Evolutionary conservation across 2,329 filamentous ascomycete species (phyloP).

Genomic region (Fusarium concolor): DNA sequence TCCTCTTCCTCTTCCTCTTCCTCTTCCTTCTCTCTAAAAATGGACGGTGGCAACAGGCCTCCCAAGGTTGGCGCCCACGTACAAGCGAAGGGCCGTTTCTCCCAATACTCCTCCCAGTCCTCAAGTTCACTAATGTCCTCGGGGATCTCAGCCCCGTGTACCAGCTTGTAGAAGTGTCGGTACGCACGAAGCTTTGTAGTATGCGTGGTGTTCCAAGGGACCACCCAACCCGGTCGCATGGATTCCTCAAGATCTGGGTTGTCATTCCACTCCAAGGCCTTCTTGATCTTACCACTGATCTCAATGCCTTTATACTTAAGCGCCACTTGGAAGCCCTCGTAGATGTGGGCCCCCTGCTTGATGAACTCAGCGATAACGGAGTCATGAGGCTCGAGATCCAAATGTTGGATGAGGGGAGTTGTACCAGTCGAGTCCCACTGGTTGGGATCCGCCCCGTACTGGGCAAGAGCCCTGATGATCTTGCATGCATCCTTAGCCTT

Average conservation of each 20-base stretch:
- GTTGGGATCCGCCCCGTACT: background rate
- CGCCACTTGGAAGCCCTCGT: background rate
- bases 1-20: background rate
- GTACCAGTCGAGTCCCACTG: background rate
- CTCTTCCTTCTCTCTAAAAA: background rate
- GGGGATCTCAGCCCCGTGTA: background rate
- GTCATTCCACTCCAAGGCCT: background rate
- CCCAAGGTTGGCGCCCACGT: background rate
- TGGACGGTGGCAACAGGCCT: background rate
- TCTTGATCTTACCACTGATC: background rate
- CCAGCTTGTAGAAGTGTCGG: background rate
- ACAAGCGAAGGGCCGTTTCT: background rate
- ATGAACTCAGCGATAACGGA: background rate
- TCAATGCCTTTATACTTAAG: background rate
- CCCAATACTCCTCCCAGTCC: conserved; percentile 2
- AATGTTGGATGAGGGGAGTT: background rate
- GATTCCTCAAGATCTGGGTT: too few species aligned
- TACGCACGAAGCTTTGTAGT: too few species aligned
- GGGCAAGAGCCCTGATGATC: background rate
- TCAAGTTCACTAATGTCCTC: fast-evolving
- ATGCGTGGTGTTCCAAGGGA: too few species aligned
- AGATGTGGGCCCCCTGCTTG: background rate
- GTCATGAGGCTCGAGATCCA: fast-evolving
- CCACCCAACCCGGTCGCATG: background rate
- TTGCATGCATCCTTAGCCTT: background rate